Evolutionary conservation across 2,329 filamentous ascomycete genomes (phyloP).

Genomic region (Metarhizium humberi): DNA sequence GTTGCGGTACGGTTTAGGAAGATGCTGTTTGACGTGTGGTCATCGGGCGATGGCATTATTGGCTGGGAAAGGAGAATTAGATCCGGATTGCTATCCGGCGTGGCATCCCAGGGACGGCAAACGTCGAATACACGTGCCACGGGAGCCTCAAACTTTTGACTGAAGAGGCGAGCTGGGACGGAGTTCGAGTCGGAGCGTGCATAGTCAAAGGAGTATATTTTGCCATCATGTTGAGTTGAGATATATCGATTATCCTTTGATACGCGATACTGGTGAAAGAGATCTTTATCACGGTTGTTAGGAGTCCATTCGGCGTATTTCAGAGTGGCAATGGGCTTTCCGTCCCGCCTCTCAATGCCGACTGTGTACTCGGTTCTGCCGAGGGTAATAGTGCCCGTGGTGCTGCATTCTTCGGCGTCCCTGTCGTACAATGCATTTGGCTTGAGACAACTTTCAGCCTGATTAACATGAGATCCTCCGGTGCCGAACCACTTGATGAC

Average conservation of each 20-base stretch:
- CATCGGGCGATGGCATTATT: conserved; percentile 47
- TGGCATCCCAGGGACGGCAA: conserved; percentile 60
- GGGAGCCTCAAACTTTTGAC: conserved; percentile 61
- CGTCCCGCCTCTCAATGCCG: conserved; percentile 66
- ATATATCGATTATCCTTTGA: conserved; percentile 86
- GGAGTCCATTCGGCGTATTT: conserved; percentile 92
- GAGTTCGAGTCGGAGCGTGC: conserved; percentile 30
- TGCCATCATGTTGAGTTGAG: conserved; percentile 76
- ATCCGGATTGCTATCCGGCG: conserved; percentile 56
- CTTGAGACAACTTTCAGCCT: conserved; percentile 65
- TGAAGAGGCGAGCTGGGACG: conserved; percentile 49
- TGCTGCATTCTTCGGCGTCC: conserved; percentile 66
- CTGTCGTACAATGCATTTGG: conserved; percentile 58
- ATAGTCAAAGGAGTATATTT: conserved; percentile 71
- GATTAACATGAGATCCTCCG: conserved; percentile 55
- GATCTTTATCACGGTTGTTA: conserved; percentile 82
- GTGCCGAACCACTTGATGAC: conserved; percentile 80
- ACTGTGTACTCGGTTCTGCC: conserved; percentile 87
- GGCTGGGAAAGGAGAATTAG: conserved; percentile 85
- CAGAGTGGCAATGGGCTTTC: conserved; percentile 74
- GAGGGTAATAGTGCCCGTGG: conserved; percentile 70
- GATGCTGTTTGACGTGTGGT: conserved; percentile 49
- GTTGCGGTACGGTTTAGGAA: conserved; percentile 79
- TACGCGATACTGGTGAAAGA: conserved; percentile 69
- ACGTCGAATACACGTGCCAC: conserved; percentile 87